phyloP scores from a whole-genome alignment of 2,329 filamentous ascomycete genomes.

The Corinectria fuckeliana region DNA sequence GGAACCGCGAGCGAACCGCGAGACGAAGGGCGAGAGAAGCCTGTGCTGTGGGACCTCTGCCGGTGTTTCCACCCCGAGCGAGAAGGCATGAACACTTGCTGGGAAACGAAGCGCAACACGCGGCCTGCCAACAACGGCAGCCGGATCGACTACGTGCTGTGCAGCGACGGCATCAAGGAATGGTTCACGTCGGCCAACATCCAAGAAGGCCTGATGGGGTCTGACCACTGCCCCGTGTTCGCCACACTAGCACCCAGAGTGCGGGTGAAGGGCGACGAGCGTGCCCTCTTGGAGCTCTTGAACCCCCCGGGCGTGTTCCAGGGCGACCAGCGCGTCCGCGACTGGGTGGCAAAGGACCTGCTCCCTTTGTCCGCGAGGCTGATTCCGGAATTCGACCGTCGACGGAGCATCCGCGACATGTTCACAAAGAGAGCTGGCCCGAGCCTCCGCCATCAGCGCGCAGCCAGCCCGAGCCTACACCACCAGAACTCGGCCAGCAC shows the following conservation, averaged over 20 bases:
- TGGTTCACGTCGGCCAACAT: conserved; percentile 88
- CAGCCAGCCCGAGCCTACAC: conserved; percentile 2
- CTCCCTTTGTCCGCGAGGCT: conserved; percentile 80
- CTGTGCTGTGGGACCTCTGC: conserved; percentile 84
- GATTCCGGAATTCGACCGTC: conserved; percentile 85
- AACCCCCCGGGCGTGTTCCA: conserved; percentile 77
- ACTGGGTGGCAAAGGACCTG: conserved; percentile 71
- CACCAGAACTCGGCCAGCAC: conserved; percentile 11
- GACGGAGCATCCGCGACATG: conserved; percentile 92
- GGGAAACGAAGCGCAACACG: conserved; percentile 95
- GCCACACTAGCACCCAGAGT: conserved; percentile 73
- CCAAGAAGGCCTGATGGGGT: conserved; percentile 91
- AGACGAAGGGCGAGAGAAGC: conserved; percentile 72
- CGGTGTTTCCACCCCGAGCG: conserved; percentile 81
- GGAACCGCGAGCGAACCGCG: conserved; percentile 71
- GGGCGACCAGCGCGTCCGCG: conserved; percentile 67
- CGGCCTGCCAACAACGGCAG: conserved; percentile 93
- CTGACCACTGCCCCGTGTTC: conserved; percentile 95
- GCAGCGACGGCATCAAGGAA: conserved; percentile 75
- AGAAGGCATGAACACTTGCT: conserved; percentile 94
- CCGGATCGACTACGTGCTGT: conserved; percentile 92
- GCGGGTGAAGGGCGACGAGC: conserved; percentile 51
- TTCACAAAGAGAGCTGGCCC: conserved; percentile 59
- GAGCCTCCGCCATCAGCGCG: conserved; percentile 11
- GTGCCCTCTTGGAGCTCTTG: conserved; percentile 73